Percentiles rank a stretch among this genome's conserved stretches.
Evolutionary conservation across 306 rosid species (phyloP).

Genomic region (Acacia crassicarpa): DNA sequence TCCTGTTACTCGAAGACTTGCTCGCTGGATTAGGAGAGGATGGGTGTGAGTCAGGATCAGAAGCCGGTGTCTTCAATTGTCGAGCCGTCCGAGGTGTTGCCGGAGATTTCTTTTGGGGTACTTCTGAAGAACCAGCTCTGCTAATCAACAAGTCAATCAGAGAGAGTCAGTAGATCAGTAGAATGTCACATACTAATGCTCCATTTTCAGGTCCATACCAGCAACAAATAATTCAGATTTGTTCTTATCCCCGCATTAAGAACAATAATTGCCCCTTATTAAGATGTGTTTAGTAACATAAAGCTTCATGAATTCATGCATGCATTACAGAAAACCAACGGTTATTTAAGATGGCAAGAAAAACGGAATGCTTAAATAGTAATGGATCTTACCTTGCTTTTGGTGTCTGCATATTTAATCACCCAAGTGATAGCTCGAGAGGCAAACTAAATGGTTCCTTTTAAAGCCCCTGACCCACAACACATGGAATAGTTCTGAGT

Average conservation of each 20-base stretch:
- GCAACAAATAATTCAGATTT: neutral
- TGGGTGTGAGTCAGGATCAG: constrained; percentile 51
- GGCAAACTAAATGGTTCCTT: constrained; percentile 33
- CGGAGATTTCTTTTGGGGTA: constrained; percentile 69
- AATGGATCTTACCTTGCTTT: constrained; percentile 67
- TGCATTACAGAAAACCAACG: neutral
- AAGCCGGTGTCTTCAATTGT: constrained; percentile 47
- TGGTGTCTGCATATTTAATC: constrained; percentile 74
- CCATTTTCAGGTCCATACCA: neutral
- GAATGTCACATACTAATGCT: neutral
- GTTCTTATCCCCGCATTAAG: neutral
- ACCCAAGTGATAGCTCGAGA: constrained; percentile 15
- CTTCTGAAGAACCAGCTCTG: constrained; percentile 64
- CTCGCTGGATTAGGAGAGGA: constrained; percentile 52
- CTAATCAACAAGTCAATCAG: neutral
- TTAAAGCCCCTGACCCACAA: constrained; percentile 61
- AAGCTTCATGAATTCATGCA: neutral
- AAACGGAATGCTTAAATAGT: constrained; percentile 14
- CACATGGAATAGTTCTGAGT: constrained; percentile 47
- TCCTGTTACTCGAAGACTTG: constrained; percentile 57
- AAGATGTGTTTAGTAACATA: no score
- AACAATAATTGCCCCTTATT: neutral
- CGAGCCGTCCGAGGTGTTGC: constrained; percentile 59
- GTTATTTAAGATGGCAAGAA: neutral
- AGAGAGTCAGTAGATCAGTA: neutral